Evolutionary conservation across 306 rosid species (phyloP), one percentile per base, ranked within the genome.

Genomic region (Fragaria vesca): DNA sequence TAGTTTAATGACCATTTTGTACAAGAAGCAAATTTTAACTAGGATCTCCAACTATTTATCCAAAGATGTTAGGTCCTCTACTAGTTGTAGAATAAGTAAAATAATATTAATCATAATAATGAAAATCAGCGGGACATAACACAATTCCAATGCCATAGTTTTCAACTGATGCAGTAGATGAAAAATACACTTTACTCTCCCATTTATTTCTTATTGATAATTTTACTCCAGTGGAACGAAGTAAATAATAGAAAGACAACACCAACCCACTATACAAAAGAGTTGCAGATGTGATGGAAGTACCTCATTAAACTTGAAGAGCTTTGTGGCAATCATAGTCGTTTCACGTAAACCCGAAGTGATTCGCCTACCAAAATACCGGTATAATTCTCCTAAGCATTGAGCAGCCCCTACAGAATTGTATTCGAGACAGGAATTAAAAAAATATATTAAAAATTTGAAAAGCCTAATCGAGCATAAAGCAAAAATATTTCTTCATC

Each of bases 291-390:
- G 61, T 66, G 72, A 78, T 61, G 76, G 76, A 54, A 78, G 66
- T 87, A 93, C 98, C 98, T 92, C 98, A 26, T 69, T 68, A 80
- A 82, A 92, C 84, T 85, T 95, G 84, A 92, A 81, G 62, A 95
- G 97, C 73, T 95, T 95, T 30, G 90, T 83, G 68, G 90, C 96
- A 86, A 95, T 88, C 46, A 58, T 87, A 52, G 98, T 89, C 12
- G 97, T 95, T 82, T 95, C 98, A 63, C 79, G 88, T 82, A 95
- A 92, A 79, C 98, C 97, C 1, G 98, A 88, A 20, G 98, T 92
- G 74, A 92, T 95, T 82, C 86, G 88, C 88, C 98, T 88, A 66
- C 98, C 98, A 86, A 95, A 95, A 81, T 92, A 92, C 79, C 87
- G 86, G 78, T 95, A 92, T 78, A 95, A 76, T 83, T 95, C 97